A percentile compares a stretch with the other conserved stretches of the same genome.
These are phyloP conservation scores for Umbilicus rupestris DNA, from an alignment of 164 flowering plant species.

Conservation along the genomic window DNA sequence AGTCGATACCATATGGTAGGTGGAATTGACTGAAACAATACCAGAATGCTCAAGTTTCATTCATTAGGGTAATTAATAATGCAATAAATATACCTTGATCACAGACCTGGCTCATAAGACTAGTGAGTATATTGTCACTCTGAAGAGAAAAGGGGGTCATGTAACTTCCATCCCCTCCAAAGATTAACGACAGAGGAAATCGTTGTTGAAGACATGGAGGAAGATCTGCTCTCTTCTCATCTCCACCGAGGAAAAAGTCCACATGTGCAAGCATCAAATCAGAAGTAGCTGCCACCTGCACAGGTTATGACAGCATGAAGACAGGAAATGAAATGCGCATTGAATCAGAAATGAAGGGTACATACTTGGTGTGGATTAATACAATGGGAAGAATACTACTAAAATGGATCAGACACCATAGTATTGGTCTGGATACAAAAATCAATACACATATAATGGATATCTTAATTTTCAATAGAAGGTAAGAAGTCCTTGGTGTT, in stretches of 20 bases:
- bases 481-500: too few species aligned
- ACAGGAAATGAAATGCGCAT: too few species aligned
- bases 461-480: too few species aligned
- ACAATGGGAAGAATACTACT: too few species aligned
- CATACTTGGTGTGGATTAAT: too few species aligned
- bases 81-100: background rate
- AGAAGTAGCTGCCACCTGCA: slow-evolving; percentile 84
- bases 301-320: too few species aligned
- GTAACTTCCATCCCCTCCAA: slow-evolving; percentile 98
- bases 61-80: background rate
- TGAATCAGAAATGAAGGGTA: too few species aligned
- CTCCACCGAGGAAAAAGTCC: slow-evolving; percentile 97
- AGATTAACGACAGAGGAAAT: slow-evolving; percentile 62
- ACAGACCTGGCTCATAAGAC: slow-evolving; percentile 88
- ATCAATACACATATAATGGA: too few species aligned
- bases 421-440: too few species aligned
- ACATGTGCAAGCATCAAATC: slow-evolving; percentile 88
- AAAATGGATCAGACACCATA: too few species aligned
- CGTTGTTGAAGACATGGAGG: slow-evolving; percentile 83
- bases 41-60: background rate
- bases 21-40: slow-evolving; percentile 49
- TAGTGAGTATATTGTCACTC: slow-evolving; percentile 75
- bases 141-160: slow-evolving; percentile 92
- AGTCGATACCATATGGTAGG: slow-evolving; percentile 88
- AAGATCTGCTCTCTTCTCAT: slow-evolving; percentile 89